Conservation (phyloP, 148 eudicot genomes). For the Tetragonia tetragonoides region DNA sequence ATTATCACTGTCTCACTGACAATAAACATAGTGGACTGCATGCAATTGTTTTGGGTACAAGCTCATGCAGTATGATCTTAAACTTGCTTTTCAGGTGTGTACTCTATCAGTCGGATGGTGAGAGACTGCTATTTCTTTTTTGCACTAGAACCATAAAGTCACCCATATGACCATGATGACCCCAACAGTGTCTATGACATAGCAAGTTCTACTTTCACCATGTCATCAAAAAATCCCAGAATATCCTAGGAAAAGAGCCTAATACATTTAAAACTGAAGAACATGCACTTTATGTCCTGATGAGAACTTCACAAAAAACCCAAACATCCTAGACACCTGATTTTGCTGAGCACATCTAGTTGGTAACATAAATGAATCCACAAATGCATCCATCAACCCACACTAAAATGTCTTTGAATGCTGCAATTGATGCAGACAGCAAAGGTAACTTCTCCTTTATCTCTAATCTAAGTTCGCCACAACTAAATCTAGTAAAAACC, state of each 20-base stretch:
- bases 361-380: neutral
- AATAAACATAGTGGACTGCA: neutral
- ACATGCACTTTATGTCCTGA: conserved; percentile 7
- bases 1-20: neutral
- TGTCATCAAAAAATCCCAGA: neutral
- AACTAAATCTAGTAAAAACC: neutral
- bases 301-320: neutral
- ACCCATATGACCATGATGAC: neutral
- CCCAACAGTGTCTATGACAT: neutral
- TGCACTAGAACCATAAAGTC: neutral
- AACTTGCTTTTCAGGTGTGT: neutral
- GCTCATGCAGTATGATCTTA: neutral
- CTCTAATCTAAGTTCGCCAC: neutral
- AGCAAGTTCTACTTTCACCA: neutral
- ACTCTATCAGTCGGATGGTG: neutral
- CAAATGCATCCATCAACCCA: neutral
- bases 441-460: neutral
- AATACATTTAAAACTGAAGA: neutral
- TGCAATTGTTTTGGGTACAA: neutral
- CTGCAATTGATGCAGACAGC: neutral
- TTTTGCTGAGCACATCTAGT: neutral
- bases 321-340: too few species aligned
- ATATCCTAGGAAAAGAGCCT: neutral
- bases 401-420: neutral
- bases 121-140: neutral